A percentile compares a stretch with the other conserved stretches of the same genome.
Conservation (phyloP, 2,329 filamentous ascomycete species). For the Hymenoscyphus repandus region DNA sequence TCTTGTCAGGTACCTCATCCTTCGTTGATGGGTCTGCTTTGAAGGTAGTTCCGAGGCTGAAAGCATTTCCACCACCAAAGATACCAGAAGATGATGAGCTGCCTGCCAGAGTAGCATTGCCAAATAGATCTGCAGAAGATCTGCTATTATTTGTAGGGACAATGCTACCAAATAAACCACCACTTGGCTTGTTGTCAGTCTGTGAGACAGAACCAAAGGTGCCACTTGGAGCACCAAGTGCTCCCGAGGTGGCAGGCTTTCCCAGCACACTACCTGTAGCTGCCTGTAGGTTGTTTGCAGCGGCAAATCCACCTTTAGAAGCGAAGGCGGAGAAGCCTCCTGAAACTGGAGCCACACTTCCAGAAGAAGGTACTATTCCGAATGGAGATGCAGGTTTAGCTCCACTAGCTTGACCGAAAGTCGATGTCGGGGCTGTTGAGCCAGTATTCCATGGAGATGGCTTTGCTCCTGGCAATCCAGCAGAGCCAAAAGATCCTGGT, state of each 20-base stretch:
- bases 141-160: slow-evolving; percentile 35
- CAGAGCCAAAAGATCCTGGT: slow-evolving; percentile 21
- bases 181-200: not conserved
- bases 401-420: slow-evolving; percentile 53
- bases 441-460: slow-evolving; percentile 49
- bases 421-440: slow-evolving; percentile 29
- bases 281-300: slow-evolving; percentile 25
- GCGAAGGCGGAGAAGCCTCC: slow-evolving; percentile 52
- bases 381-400: slow-evolving; percentile 35
- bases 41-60: slow-evolving; percentile 31
- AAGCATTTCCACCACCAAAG: slow-evolving; percentile 9
- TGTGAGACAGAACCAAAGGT: slow-evolving; percentile 5
- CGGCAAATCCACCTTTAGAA: slow-evolving; percentile 48
- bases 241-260: slow-evolving; percentile 22
- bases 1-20: slow-evolving; percentile 49
- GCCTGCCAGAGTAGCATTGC: not conserved
- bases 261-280: slow-evolving; percentile 29
- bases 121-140: slow-evolving; percentile 8
- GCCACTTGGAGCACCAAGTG: slow-evolving; percentile 30
- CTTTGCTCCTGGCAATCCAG: slow-evolving; percentile 40
- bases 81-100: slow-evolving; percentile 7
- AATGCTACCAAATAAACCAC: slow-evolving; percentile 25
- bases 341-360: slow-evolving; percentile 31
- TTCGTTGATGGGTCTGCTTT: slow-evolving; percentile 47
- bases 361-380: slow-evolving; percentile 23